Conservation (phyloP, 1,284 basidiomycete species). For the Apiotrichum gracile region DNA sequence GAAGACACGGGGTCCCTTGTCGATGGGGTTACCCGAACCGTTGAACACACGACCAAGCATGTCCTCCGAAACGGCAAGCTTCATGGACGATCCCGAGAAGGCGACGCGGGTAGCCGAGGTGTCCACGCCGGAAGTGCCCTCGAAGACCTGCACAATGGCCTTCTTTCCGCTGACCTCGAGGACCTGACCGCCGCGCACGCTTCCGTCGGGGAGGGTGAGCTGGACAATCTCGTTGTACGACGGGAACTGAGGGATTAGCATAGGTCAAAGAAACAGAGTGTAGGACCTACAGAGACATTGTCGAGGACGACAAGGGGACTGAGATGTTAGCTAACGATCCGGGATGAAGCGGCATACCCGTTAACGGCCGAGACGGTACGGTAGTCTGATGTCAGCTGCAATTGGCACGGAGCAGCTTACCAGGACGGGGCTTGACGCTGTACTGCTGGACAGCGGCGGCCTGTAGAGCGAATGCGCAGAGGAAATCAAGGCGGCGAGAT, state of each 20-base stretch:
- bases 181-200: conserved; percentile 92
- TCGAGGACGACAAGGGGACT: conserved; percentile 94
- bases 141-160: conserved; percentile 98
- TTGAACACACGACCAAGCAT: conserved; percentile 99
- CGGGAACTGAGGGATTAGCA: conserved; percentile 71
- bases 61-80: conserved; percentile 97
- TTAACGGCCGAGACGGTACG: conserved; percentile 94
- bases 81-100: conserved; percentile 98
- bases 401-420: conserved; percentile 50
- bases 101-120: conserved; percentile 91
- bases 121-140: conserved; percentile 96
- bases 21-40: conserved; percentile 95
- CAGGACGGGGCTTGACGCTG: conserved; percentile 72
- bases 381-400: conserved; percentile 61
- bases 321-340: conserved; percentile 14
- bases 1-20: conserved; percentile 97
- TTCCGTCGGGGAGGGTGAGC: conserved; percentile 91
- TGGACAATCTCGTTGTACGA: conserved; percentile 99
- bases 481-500: too few species aligned
- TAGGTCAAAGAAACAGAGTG: background rate
- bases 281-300: conserved; percentile 79
- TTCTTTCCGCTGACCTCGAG: conserved; percentile 98
- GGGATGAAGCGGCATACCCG: conserved; percentile 56
- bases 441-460: conserved; percentile 51
- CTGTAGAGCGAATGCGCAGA: conserved; percentile 15